Evolutionary conservation across 2,329 filamentous ascomycete genomes (phyloP).

Genomic region (Botryotinia calthae): DNA sequence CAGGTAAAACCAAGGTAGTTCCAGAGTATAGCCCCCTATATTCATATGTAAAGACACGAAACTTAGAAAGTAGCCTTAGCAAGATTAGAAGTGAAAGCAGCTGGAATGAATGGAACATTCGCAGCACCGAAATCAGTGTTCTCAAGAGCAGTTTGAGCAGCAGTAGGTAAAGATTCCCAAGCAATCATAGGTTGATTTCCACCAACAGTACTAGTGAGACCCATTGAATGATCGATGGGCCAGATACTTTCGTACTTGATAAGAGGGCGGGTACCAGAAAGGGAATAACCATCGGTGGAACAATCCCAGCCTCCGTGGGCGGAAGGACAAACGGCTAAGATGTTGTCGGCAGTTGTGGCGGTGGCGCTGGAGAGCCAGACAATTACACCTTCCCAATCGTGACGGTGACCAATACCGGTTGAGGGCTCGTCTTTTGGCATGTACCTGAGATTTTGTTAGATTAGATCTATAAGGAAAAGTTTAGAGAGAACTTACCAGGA

Average conservation of each 20-base stretch:
- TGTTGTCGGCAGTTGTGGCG: conserved; percentile 37
- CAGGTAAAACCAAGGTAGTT: no score
- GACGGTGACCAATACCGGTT: conserved; percentile 47
- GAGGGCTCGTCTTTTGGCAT: conserved; percentile 47
- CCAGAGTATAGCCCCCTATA: not conserved
- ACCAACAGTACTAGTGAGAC: conserved; percentile 41
- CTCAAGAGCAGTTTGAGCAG: conserved; percentile 40
- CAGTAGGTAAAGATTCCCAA: conserved; percentile 45
- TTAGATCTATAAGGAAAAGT: conserved; percentile 30
- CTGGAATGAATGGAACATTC: conserved; percentile 44
- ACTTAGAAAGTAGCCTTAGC: conserved; percentile 39
- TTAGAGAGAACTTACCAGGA: conserved; percentile 44
- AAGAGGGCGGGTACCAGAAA: conserved; percentile 45
- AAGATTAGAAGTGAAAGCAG: conserved; percentile 43
- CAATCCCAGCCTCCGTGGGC: conserved; percentile 51
- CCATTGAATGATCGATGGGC: conserved; percentile 46
- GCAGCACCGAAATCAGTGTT: conserved; percentile 44
- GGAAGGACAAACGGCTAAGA: conserved; percentile 51
- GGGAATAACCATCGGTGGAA: conserved; percentile 41
- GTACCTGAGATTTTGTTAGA: conserved; percentile 43
- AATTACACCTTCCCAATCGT: conserved; percentile 56
- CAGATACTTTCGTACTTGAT: conserved; percentile 50
- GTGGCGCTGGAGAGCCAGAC: conserved; percentile 47
- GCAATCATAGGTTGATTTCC: conserved; percentile 44
- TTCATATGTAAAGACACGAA: not conserved